Evolutionary conservation across 2,329 filamentous ascomycete genomes (phyloP), one percentile per base, ranked within the genome.

Genomic region (Colletotrichum coccodes): DNA sequence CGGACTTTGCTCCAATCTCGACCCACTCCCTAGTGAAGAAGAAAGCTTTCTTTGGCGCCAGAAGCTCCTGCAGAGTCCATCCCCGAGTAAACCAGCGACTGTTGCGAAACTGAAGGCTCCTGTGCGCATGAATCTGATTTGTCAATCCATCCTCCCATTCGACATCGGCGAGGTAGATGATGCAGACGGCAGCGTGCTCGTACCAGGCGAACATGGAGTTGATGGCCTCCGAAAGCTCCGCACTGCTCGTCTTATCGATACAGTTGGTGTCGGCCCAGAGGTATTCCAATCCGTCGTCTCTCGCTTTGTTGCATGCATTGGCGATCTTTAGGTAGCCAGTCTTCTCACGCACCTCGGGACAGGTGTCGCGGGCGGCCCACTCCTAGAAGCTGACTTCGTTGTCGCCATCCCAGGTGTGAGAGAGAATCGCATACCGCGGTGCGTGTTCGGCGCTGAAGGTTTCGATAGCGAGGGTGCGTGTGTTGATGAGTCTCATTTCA

Each of bases 1-100:
- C 56, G 3, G 46, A 26, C 54, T 75, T 78, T 2, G 71, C 72
- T 2, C 78, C 78, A 2, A 79, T 62, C 1, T 47, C 60, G 0
- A 36, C 26, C 79, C 79, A 82, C 3, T 57, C 50, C 0, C 18
- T 12, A 42, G 76, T 71, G 70, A 74, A 80, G 65, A 83, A 81
- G 4, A 68, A 26, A 0, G 80, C 23, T 0, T 68, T 46, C 1
- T 18, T 21, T 1, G 78, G 78, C 0, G 79, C 91, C 5, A 94
- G 83, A 0, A 92, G 89, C 77, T 93, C 89, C 75, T 91, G 91
- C 71, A 91, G 80, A 0, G 90, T 92, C 74, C 89, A 87, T n/a
- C 79, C 78, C 87, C 85, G 71, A 1, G 72, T 76, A 60, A 80
- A 80, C 78, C 79, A 81, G 7, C 75, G 71, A 53, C 58, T 62